phyloP scores from a whole-genome alignment of 2,329 filamentous ascomycete genomes.

The Orbilia ellipsospora region DNA sequence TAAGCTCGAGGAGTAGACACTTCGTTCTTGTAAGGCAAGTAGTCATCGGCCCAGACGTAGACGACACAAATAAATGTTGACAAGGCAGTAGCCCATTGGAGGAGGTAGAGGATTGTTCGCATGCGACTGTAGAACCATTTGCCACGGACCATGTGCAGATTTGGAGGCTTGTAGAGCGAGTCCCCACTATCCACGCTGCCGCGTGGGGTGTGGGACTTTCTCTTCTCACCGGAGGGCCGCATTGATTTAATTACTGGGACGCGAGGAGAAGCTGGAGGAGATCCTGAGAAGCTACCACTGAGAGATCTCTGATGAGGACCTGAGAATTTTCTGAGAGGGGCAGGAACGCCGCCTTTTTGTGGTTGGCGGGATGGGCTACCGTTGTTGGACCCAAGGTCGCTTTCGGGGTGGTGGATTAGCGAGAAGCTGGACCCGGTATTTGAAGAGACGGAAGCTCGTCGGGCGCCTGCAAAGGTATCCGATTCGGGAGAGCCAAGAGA shows the following conservation, averaged over 20 bases:
- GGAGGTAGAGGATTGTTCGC: conserved; percentile 45
- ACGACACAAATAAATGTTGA: conserved; percentile 46
- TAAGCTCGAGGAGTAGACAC: conserved; percentile 38
- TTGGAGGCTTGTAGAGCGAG: conserved; percentile 38
- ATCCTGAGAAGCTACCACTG: conserved; percentile 28
- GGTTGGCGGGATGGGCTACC: conserved; percentile 41
- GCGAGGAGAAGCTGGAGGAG: conserved; percentile 44
- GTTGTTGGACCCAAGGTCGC: conserved; percentile 47
- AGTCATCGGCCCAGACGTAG: conserved; percentile 49
- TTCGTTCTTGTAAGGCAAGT: conserved; percentile 32
- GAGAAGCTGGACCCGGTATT: conserved; percentile 51
- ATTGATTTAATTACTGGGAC: conserved; percentile 53
- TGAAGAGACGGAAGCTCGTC: conserved; percentile 48
- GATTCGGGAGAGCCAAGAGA: conserved; percentile 52
- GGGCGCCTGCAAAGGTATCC: conserved; percentile 37
- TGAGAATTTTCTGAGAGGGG: conserved; percentile 23
- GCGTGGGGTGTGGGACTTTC: conserved; percentile 41
- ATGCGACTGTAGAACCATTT: conserved; percentile 51
- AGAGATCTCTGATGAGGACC: conserved; percentile 42
- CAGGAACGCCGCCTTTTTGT: neutral
- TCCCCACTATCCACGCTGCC: conserved; percentile 47
- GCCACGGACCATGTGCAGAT: conserved; percentile 54
- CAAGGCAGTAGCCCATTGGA: conserved; percentile 39
- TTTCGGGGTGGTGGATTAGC: conserved; percentile 53
- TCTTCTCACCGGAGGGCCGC: conserved; percentile 52